Evolutionary conservation across 768 basidiomycete species (phyloP).

Genomic region (Mycena haematopus): DNA sequence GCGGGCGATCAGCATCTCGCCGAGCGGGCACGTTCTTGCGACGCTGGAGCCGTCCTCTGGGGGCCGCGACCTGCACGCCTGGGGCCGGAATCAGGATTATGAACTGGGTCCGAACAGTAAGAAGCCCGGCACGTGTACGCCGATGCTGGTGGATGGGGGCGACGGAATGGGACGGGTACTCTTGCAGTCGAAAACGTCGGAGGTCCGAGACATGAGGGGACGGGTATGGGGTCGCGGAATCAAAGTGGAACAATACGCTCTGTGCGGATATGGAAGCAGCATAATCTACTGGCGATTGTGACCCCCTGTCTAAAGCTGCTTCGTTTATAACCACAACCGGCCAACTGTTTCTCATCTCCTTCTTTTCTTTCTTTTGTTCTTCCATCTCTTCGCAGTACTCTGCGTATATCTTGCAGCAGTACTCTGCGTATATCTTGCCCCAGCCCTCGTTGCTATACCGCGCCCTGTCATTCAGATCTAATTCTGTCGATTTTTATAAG

Average conservation of each 20-base stretch:
- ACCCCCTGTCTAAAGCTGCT: conserved; percentile 14
- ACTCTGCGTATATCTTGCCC: background rate
- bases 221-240: conserved; percentile 64
- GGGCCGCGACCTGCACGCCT: conserved; percentile 71
- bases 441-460: conserved; percentile 19
- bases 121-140: conserved; percentile 61
- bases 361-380: conserved; percentile 9
- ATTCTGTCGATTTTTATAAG: conserved; percentile 19
- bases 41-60: conserved; percentile 69
- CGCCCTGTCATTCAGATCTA: conserved; percentile 12
- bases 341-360: conserved; percentile 22
- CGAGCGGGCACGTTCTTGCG: conserved; percentile 77
- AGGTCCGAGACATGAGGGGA: conserved; percentile 65
- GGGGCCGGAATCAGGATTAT: conserved; percentile 77
- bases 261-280: conserved; percentile 68
- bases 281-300: conserved; percentile 65
- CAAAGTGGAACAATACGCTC: conserved; percentile 67
- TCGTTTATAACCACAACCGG: conserved; percentile 20
- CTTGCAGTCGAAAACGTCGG: conserved; percentile 57
- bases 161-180: conserved; percentile 58
- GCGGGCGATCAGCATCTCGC: conserved; percentile 68
- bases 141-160: conserved; percentile 54
- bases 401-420: background rate
- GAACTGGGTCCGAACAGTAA: conserved; percentile 70
- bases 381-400: conserved; percentile 14